phyloP scores from a whole-genome alignment of 805 yeast species.

The Metschnikowia noctiluminum region DNA sequence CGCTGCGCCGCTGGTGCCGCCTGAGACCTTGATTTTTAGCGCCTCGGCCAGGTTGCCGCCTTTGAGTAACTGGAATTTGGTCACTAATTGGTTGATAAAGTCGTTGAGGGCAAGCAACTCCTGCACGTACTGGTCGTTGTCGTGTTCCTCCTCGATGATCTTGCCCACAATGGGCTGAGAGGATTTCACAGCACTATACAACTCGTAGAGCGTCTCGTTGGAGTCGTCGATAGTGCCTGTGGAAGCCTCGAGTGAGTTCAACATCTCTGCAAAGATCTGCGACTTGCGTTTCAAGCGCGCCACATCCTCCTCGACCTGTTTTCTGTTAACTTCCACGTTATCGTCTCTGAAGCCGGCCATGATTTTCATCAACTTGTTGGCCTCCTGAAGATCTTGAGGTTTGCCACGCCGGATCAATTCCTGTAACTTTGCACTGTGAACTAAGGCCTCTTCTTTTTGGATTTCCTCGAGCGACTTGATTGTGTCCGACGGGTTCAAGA shows the following conservation, averaged over 20 bases:
- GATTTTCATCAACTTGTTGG: conserved; percentile 93
- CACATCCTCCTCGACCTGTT: conserved; percentile 78
- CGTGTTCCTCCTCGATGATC: conserved; percentile 79
- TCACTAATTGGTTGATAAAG: conserved; percentile 62
- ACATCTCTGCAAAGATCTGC: conserved; percentile 85
- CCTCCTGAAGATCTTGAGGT: conserved; percentile 93
- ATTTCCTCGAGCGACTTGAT: conserved; percentile 86
- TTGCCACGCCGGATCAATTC: conserved; percentile 93
- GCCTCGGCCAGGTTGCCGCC: conserved; percentile 62
- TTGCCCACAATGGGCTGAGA: conserved; percentile 85
- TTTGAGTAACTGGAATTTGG: conserved; percentile 63
- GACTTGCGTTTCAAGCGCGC: conserved; percentile 82
- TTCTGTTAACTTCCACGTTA: conserved; percentile 66
- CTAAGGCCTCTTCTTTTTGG: conserved; percentile 87
- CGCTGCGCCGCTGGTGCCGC: conserved; percentile 24
- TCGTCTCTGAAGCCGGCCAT: conserved; percentile 98
- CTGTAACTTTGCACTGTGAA: conserved; percentile 92
- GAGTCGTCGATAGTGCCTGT: conserved; percentile 39
- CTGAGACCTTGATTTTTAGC: conserved; percentile 36
- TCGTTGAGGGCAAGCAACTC: conserved; percentile 71
- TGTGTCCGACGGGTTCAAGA: conserved; percentile 82
- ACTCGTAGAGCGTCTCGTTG: conserved; percentile 76
- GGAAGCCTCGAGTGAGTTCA: conserved; percentile 46
- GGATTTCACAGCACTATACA: conserved; percentile 72
- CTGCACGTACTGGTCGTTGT: conserved; percentile 48